Evolutionary conservation across 176 grass and related monocot genomes (phyloP), one percentile per base, ranked within the genome.

Genomic region (Elaeis guineensis): DNA sequence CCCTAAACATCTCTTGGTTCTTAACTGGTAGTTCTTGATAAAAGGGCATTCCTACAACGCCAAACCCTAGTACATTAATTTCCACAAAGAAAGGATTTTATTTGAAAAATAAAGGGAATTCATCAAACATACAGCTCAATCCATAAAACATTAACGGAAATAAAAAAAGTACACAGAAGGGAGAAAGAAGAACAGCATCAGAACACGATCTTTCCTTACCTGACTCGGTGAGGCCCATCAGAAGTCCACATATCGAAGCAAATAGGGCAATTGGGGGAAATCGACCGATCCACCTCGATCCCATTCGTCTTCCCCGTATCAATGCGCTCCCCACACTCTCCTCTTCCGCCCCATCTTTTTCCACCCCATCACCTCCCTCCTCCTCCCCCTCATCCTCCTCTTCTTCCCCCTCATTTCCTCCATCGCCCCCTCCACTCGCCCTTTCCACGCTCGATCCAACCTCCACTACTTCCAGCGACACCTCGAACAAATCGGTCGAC

Each of bases 141-240:
- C 21, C 18, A 20, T 22, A 14, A 17, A 7, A 19, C 19, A 25
- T 9, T 7, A 35, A 35, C 32, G 32, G 18, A 25, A 22, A 59
- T 2, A 6, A 35, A 7, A 44, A 58, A 25, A 23, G 4, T 19
- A 25, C 2, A 17, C 19, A 59, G 11, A 44, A 44, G 9, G 11
- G 14, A 35, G 4, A 25, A 24, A 50, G 4, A 16, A n/a, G 2
- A 54, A 72, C 35, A 18, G 22, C 16, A 54, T 44, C 35, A 44
- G 2, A 3, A 28, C 50, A 79, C 23, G 17, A 50, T 28, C 57
- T 11, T 14, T 26, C 1, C 71, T 54, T 78, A 92, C 87, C 93
- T 80, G 59, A 98, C 93, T 53, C 93, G 87, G 65, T 98, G 87
- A 49, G 54, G n/a, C 6, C 87, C 84, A 1, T 98, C 87, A 32